These are phyloP conservation scores for Pseudocercospora vitis DNA, from an alignment of 2,329 filamentous ascomycete species.

Conservation along the genomic window DNA sequence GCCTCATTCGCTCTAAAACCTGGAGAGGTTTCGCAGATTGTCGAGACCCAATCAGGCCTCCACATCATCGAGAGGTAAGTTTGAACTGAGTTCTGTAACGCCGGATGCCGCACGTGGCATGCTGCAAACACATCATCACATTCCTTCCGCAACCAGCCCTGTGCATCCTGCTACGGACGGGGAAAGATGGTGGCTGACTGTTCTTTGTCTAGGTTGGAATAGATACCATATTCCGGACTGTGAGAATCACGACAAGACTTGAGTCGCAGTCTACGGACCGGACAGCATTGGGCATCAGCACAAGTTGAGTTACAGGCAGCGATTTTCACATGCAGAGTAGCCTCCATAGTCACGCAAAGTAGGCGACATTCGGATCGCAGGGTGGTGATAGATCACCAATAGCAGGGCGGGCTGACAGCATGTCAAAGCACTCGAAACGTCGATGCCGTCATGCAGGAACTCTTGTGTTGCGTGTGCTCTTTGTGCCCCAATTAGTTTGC, in stretches of 20 bases:
- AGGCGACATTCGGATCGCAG: not conserved
- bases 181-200: slow-evolving; percentile 14
- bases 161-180: not conserved
- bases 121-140: slow-evolving; percentile 7
- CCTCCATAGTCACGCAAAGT: slow-evolving; percentile 1
- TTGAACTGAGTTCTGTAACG: not conserved
- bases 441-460: slow-evolving; percentile 5
- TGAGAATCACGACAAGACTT: not conserved
- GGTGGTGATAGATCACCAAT: not conserved
- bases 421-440: slow-evolving; percentile 12
- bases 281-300: not conserved
- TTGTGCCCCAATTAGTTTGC: not conserved
- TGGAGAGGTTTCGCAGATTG: slow-evolving; percentile 80
- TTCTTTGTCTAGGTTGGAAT: slow-evolving; percentile 29
- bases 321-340: slow-evolving; percentile 3
- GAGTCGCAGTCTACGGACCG: not conserved
- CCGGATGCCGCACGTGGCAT: slow-evolving; percentile 9
- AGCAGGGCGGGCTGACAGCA: not conserved
- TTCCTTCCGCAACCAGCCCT: slow-evolving; percentile 5
- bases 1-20: slow-evolving; percentile 87
- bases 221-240: not conserved
- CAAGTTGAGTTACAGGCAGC: not conserved
- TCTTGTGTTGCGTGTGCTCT: not conserved
- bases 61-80: slow-evolving; percentile 91
- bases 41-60: slow-evolving; percentile 90